phyloP scores from a whole-genome alignment of 805 yeast species.

The Dipodascopsis uninucleata region DNA sequence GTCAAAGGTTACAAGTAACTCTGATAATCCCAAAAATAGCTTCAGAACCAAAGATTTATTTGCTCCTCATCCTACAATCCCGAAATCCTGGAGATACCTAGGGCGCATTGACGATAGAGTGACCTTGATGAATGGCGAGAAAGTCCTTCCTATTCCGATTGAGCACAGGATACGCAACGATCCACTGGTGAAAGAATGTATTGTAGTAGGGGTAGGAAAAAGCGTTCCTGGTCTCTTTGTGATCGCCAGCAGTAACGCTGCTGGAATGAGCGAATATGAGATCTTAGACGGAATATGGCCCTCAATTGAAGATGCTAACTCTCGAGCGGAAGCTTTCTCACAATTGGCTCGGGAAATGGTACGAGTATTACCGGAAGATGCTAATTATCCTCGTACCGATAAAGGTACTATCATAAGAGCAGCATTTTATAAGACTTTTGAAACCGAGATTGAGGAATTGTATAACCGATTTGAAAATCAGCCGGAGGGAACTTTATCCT shows the following conservation, averaged over 20 bases:
- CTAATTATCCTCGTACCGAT: slow-evolving; percentile 20
- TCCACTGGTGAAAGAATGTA: slow-evolving; percentile 11
- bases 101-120: slow-evolving; percentile 22
- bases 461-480: slow-evolving; percentile 10
- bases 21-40: slow-evolving; percentile 13
- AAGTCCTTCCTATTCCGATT: slow-evolving; percentile 19
- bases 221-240: slow-evolving; percentile 15
- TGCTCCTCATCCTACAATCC: slow-evolving; percentile 12
- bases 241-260: slow-evolving; percentile 4
- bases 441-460: slow-evolving; percentile 13
- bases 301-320: slow-evolving; percentile 16
- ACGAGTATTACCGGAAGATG: slow-evolving; percentile 9
- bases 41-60: slow-evolving; percentile 20
- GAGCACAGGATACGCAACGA: slow-evolving; percentile 19
- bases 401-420: slow-evolving; percentile 23
- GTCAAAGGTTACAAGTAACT: slow-evolving; percentile 12
- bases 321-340: slow-evolving; percentile 13
- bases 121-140: slow-evolving; percentile 21
- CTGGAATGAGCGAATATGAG: slow-evolving; percentile 3
- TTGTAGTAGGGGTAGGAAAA: slow-evolving; percentile 21
- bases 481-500: slow-evolving; percentile 9
- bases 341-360: slow-evolving; percentile 14
- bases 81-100: slow-evolving; percentile 16
- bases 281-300: slow-evolving; percentile 16
- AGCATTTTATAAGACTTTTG: slow-evolving; percentile 18